Evolutionary conservation across 2,329 filamentous ascomycete species (phyloP), one percentile per base, ranked within the genome.

Genomic region (Apiospora saccharicola): DNA sequence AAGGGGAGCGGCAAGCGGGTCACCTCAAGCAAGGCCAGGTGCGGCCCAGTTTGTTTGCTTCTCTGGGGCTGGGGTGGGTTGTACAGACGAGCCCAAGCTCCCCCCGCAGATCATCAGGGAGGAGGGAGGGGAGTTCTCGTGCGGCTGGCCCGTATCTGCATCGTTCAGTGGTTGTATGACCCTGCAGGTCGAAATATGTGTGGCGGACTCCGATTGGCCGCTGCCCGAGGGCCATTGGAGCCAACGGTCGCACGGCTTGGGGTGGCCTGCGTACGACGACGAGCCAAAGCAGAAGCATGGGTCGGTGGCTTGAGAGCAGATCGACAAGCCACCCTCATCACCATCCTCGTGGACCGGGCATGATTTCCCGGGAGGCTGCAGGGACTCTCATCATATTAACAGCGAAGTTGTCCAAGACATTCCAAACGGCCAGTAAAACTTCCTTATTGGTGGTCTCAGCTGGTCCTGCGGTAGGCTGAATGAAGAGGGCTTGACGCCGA

Each of bases 121-220:
- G 22, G 12, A 26, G 24, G 24, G 51, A 5, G 22, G 12, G 41
- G 2, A 30, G 41, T 68, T 68, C 44, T 68, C 67, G 67, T 68
- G 67, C 67, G 67, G 67, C 67, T 68, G 67, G 44, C 67, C 67
- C 67, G 67, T 68, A 68, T 68, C 41, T 68, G 67, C 67, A 34
- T 46, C 24, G 37, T 19, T 19, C 22, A 19, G 41, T 44, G 41
- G 44, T 10, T 68, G 67, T 47, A 68, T 47, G 41, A 64, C 57
- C 16, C 16, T 64, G 57, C 57, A 64, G 10, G 57, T 6, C n/a
- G 30, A 64, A 41, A 64, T 2, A 34, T 13, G 41, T 44, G 67
- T 68, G 67, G 67, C 44, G 67, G 26, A 47, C 19, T 47, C 67
- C 67, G 67, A 68, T 47, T 68, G 67, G 41, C 41, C 24, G 14